These are phyloP conservation scores for Lepidium campestre DNA, from an alignment of 441 rosid genomes.

Conservation along the genomic window DNA sequence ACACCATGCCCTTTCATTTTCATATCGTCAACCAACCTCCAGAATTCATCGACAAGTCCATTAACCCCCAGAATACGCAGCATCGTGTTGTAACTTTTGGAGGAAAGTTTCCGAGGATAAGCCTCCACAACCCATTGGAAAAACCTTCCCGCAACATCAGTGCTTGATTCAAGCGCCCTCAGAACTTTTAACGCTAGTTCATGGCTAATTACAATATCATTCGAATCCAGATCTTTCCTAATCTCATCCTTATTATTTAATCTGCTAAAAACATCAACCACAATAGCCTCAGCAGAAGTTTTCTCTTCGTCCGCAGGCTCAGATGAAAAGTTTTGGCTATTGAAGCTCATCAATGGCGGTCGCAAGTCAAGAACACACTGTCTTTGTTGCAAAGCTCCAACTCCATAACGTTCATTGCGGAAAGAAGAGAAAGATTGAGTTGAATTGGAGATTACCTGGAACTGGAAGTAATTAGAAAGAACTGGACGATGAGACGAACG, in stretches of 20 bases:
- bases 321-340: conserved; percentile 38
- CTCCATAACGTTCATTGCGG: conserved; percentile 10
- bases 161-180: conserved; percentile 42
- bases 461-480: conserved; percentile 12
- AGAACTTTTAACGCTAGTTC: conserved; percentile 52
- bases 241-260: conserved; percentile 31
- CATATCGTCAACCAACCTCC: conserved; percentile 61
- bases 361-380: background rate
- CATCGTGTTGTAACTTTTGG: conserved; percentile 62
- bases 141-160: conserved; percentile 53
- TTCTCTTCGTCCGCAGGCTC: conserved; percentile 38
- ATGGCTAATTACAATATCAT: conserved; percentile 33
- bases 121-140: conserved; percentile 55
- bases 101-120: conserved; percentile 41
- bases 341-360: background rate
- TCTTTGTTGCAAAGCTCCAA: background rate
- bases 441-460: conserved; percentile 37
- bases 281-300: conserved; percentile 9
- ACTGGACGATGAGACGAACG: conserved; percentile 22
- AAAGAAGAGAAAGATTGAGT: conserved; percentile 25
- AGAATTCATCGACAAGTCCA: conserved; percentile 55
- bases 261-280: conserved; percentile 45
- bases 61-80: conserved; percentile 47
- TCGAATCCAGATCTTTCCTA: conserved; percentile 43
- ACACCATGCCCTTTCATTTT: conserved; percentile 66